Evolutionary conservation across 1,284 basidiomycete species (phyloP).

Genomic region (Moniliella sp.): DNA sequence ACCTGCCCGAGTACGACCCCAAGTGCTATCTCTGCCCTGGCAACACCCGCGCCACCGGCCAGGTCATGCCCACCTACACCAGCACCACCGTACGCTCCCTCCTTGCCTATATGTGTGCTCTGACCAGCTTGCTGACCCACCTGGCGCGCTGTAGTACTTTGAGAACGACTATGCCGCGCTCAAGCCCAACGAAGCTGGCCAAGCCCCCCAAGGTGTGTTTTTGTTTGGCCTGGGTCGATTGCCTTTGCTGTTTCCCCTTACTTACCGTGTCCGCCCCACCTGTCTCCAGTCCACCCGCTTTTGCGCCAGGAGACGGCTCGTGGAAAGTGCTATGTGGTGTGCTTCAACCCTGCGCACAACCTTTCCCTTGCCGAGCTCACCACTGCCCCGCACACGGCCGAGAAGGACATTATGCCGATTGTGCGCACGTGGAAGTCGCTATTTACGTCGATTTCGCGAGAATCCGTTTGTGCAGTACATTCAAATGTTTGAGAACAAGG

Average conservation of each 20-base stretch:
- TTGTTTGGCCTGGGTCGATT: not conserved
- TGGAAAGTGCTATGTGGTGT: conserved; percentile 68
- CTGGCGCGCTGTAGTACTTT: conserved; percentile 41
- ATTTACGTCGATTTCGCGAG: conserved; percentile 22
- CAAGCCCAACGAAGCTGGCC: conserved; percentile 37
- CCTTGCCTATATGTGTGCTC: too few relatives aligned
- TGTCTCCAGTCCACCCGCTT: conserved; percentile 33
- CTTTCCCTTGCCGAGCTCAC: conserved; percentile 61
- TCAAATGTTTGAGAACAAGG: conserved; percentile 56
- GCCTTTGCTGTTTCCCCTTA: too few relatives aligned
- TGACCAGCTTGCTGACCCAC: too few relatives aligned
- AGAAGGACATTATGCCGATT: conserved; percentile 48
- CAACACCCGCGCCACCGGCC: conserved; percentile 56
- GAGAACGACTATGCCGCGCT: conserved; percentile 72
- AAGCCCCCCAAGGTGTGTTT: not conserved
- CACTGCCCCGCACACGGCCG: conserved; percentile 26
- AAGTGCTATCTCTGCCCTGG: conserved; percentile 76
- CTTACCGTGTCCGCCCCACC: too few relatives aligned
- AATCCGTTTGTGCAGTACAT: conserved; percentile 29
- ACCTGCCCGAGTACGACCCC: conserved; percentile 48
- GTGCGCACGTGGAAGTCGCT: conserved; percentile 49
- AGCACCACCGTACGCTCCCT: conserved; percentile 42
- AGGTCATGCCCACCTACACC: conserved; percentile 46
- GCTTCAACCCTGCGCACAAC: conserved; percentile 74
- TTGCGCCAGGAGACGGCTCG: conserved; percentile 40